Base-by-base conservation (phyloP, 108 stramenopile species). In the Cyclotella cryptica region DNA sequence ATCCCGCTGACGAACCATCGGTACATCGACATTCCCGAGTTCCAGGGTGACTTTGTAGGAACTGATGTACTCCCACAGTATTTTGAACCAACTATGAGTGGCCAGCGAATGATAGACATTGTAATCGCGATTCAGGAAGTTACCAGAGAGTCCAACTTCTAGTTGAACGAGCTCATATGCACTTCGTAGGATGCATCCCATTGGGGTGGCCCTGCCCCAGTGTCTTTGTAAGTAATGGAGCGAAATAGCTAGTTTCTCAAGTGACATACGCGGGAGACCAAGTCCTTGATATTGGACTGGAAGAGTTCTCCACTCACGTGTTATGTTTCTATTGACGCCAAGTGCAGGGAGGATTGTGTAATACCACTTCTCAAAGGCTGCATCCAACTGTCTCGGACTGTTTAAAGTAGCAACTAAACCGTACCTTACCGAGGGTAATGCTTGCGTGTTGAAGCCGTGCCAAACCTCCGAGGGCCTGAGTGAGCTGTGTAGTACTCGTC, bases 281-380 rank as follows among this genome's bases (percentile, higher is more conserved):
- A 67, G 46, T 1, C 66, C 66, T n/a, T 67, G 66, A 26, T 46
- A 67, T 49, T 0, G 13, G 15, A 35, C 42, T 0, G 42, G 42
- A 4, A 67, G 66, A 21, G 43, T 66, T 21, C 66, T 7, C 66
- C 66, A 66, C 19, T 46, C 66, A 4, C 46, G 24, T 10, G 43
- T 66, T 19, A 66, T 66, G 4, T 66, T 66, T 1, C 17, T 0
- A 17, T 45, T 46, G 7, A 66, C 42, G 7, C 66, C 66, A 1
- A 66, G 27, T 5, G 26, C 10, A 0, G 66, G 44, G 15, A 66
- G 66, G n/a, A 2, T n/a, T 11, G 42, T 46, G 7, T 9, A 30
- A 18, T 21, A 66, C 14, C 44, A 19, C 21, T 18, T 1, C n/a
- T 8, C 26, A 66, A 44, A 19, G 15, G 1, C 10, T 5, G 6